Percentiles rank a stretch among this genome's conserved stretches.
phyloP scores from a whole-genome alignment of 208 protist genomes.

The Spongospora subterranea region DNA sequence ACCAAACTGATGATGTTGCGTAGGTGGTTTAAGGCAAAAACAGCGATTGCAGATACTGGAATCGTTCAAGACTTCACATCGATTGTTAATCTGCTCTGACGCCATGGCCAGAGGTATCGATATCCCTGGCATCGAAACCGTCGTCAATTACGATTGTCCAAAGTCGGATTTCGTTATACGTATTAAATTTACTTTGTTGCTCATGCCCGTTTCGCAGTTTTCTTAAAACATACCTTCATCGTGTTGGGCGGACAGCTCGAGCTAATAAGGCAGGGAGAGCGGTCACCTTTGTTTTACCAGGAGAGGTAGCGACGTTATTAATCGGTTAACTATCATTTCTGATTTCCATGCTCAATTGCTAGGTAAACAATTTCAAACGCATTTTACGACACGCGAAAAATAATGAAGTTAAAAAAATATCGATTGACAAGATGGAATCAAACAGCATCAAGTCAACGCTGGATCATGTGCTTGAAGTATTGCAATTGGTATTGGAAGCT shows the following conservation, averaged over 20 bases:
- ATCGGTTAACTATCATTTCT: not conserved
- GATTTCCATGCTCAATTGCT: not conserved
- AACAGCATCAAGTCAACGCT: not conserved
- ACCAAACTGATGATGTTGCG: not conserved
- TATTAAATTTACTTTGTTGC: not conserved
- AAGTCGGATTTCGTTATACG: conserved; percentile 6
- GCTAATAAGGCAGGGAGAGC: conserved; percentile 1
- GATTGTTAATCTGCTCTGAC: conserved; percentile 75
- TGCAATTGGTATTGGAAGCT: not conserved
- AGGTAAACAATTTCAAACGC: not conserved
- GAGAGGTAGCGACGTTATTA: not conserved
- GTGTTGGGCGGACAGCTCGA: conserved; percentile 60
- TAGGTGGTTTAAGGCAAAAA: not conserved
- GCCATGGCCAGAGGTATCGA: conserved; percentile 79
- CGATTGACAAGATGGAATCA: not conserved
- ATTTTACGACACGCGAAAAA: not conserved
- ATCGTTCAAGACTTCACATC: not conserved
- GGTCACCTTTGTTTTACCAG: not conserved
- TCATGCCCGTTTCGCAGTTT: not conserved
- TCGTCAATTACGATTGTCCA: conserved; percentile 79
- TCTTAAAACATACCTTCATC: conserved; percentile 59
- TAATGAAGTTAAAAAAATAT: not conserved
- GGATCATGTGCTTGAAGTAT: not conserved
- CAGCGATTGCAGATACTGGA: not conserved
- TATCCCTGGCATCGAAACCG: conserved; percentile 71